These are phyloP conservation scores for Syncephalastrum monosporum DNA, from an alignment of 371 early-diverging fungal genomes.

Conservation along the genomic window DNA sequence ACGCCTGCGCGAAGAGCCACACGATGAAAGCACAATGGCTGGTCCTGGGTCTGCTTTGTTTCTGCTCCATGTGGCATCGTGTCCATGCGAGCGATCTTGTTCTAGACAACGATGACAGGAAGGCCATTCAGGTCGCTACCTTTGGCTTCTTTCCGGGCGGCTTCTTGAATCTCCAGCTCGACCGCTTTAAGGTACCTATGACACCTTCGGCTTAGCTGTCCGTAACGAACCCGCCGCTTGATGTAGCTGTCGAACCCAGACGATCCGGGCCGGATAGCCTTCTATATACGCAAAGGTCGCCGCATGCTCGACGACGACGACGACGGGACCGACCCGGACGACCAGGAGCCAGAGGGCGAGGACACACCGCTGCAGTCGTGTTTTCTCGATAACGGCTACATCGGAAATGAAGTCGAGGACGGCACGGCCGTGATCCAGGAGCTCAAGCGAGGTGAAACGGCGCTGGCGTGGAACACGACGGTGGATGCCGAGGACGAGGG, in stretches of 20 bases:
- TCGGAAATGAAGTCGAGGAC: constrained; percentile 34
- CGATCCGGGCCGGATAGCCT: constrained; percentile 26
- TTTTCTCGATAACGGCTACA: constrained; percentile 27
- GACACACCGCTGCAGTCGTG: constrained; percentile 12
- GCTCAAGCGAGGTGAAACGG: constrained; percentile 5
- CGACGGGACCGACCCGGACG: constrained; percentile 2
- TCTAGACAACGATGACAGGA: constrained; percentile 42
- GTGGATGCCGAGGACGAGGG: constrained; percentile 39
- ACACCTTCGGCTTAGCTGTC: too few relatives aligned
- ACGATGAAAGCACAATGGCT: neutral
- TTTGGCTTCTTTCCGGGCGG: constrained; percentile 57
- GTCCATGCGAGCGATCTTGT: constrained; percentile 20
- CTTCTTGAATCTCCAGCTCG: constrained; percentile 33
- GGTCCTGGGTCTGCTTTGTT: constrained; percentile 1
- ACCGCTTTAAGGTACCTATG: constrained; percentile 36
- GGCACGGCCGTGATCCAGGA: constrained; percentile 21
- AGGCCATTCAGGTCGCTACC: constrained; percentile 37
- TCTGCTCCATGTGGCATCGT: too few relatives aligned
- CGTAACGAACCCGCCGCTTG: neutral
- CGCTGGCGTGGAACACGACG: constrained; percentile 6
- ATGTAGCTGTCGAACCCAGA: constrained; percentile 14
- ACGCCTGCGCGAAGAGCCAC: too few relatives aligned
- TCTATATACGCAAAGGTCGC: constrained; percentile 35
- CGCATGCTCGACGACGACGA: constrained; percentile 15
- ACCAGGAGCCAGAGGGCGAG: neutral